Evolutionary conservation across 495 filamentous ascomycete species (phyloP).

Genomic region (Aspergillus coremiiformis): DNA sequence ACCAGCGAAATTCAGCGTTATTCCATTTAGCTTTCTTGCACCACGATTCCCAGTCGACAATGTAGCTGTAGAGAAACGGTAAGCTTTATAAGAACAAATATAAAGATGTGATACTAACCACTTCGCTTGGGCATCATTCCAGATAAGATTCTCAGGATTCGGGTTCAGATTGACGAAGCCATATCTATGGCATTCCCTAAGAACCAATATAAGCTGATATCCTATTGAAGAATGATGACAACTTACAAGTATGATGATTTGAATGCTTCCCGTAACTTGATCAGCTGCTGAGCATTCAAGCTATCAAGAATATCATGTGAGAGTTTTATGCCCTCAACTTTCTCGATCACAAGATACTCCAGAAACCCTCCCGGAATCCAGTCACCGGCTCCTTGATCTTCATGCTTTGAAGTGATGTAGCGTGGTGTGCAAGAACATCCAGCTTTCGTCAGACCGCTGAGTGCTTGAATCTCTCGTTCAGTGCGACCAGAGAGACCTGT

Average conservation of each 20-base stretch:
- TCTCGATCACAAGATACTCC: constrained; percentile 6
- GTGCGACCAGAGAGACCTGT: too few species aligned
- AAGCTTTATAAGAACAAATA: too few species aligned
- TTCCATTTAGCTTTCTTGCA: too few species aligned
- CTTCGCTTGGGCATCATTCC: constrained; percentile 1
- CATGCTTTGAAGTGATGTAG: constrained; percentile 5
- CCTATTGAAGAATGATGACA: neutral
- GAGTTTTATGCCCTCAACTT: constrained; percentile 2
- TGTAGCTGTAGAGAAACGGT: too few species aligned
- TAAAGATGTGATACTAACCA: constrained; percentile 5
- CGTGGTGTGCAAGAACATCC: neutral
- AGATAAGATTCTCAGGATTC: constrained; percentile 3
- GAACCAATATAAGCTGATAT: neutral
- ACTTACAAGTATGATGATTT: constrained; percentile 6
- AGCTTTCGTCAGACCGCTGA: neutral
- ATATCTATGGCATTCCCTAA: neutral
- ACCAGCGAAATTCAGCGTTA: too few species aligned
- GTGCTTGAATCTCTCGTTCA: too few species aligned
- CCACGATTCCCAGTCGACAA: too few species aligned
- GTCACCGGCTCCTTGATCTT: neutral
- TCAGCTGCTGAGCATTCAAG: neutral
- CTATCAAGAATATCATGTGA: neutral
- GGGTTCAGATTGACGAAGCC: neutral
- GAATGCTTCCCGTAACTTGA: constrained; percentile 1
- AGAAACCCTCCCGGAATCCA: constrained; percentile 4